Conservation (phyloP, 306 rosid species). For the Castanospermum australe region DNA sequence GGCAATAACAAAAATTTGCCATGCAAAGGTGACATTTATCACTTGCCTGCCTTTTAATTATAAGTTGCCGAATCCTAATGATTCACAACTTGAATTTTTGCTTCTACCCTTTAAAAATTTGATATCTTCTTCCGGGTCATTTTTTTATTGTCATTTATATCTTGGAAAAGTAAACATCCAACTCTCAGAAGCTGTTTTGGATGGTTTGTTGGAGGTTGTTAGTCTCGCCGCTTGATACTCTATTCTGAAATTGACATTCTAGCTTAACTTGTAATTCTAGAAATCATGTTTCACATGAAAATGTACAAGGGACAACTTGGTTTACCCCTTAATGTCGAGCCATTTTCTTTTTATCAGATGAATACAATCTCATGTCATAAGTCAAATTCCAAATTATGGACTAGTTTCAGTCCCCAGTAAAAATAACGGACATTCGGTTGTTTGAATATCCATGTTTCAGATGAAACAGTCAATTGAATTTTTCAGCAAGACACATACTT, state of each 20-base stretch:
- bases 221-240: background rate
- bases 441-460: background rate
- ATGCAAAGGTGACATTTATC: slow-evolving; percentile 58
- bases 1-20: slow-evolving; percentile 76
- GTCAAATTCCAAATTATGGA: background rate
- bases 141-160: background rate
- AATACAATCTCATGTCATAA: background rate
- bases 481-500: background rate
- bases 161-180: background rate
- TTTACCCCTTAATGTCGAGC: background rate
- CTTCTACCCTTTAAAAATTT: background rate
- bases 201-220: background rate
- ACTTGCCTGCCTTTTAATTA: background rate
- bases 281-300: background rate
- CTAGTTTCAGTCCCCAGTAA: background rate
- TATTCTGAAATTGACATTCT: background rate
- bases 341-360: background rate
- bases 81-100: background rate
- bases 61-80: background rate
- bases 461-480: background rate
- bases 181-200: background rate
- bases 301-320: background rate
- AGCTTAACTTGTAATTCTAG: background rate
- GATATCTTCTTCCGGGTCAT: background rate
- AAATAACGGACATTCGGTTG: background rate